A percentile compares a stretch with the other conserved stretches of the same genome.
Evolutionary conservation across 371 early-diverging fungal species (phyloP).

Genomic region (Apophysomyces ossiformis): DNA sequence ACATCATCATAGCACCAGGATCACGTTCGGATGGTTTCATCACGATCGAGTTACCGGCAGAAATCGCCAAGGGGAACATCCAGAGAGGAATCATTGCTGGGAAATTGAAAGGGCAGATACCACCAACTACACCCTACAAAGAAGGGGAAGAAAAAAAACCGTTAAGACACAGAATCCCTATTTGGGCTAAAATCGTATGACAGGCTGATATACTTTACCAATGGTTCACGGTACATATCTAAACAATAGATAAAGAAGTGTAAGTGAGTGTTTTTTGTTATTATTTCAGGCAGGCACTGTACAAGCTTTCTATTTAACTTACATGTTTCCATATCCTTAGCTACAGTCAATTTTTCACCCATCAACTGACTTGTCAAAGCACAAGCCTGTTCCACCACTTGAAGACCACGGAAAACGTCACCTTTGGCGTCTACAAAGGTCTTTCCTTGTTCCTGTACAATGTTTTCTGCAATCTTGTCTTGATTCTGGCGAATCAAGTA

Average conservation of each 20-base stretch:
- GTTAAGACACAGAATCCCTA: neutral
- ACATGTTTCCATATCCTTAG: conserved; percentile 96
- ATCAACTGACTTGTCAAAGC: conserved; percentile 78
- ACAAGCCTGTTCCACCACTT: conserved; percentile 93
- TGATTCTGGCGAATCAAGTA: conserved; percentile 82
- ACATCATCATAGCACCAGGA: conserved; percentile 94
- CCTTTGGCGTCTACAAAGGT: conserved; percentile 93
- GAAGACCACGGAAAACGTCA: conserved; percentile 88
- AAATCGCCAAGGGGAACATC: conserved; percentile 97
- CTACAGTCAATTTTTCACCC: conserved; percentile 87
- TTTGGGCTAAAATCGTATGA: neutral
- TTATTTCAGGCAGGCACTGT: neutral
- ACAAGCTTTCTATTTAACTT: conserved; percentile 18
- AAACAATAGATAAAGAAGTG: neutral
- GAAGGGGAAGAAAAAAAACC: too few relatives aligned
- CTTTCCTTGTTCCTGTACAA: conserved; percentile 94
- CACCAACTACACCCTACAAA: conserved; percentile 85
- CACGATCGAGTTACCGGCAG: conserved; percentile 87
- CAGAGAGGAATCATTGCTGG: conserved; percentile 96
- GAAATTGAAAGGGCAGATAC: conserved; percentile 97
- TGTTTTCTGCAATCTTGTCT: conserved; percentile 85
- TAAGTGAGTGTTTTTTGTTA: neutral
- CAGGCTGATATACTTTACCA: conserved; percentile 35
- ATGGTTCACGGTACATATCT: conserved; percentile 90
- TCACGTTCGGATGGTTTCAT: conserved; percentile 96